Percentiles rank a stretch among this genome's conserved stretches.
These are phyloP conservation scores for Chlamydomonas eustigma DNA, from an alignment of 139 green algal species.

Conservation along the genomic window DNA sequence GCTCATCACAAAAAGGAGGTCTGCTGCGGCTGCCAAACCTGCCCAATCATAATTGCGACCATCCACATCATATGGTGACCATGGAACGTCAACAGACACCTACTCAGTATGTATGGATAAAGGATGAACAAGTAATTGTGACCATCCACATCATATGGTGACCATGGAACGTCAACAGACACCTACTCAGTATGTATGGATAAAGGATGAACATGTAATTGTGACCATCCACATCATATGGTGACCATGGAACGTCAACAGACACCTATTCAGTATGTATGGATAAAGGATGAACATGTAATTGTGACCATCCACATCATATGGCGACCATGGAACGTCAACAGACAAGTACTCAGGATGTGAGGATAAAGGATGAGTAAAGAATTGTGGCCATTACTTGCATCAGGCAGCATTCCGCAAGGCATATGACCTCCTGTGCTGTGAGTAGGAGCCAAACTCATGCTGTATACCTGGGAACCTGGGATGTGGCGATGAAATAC, in stretches of 20 bases:
- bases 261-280: conserved; percentile 28
- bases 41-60: conserved; percentile 52
- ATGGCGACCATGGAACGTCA: conserved; percentile 56
- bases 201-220: conserved; percentile 26
- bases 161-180: conserved; percentile 61
- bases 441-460: too few relatives aligned
- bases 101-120: conserved; percentile 11
- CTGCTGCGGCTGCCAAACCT: conserved; percentile 37
- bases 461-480: conserved; percentile 14
- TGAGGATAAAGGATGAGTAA: too few relatives aligned
- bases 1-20: conserved; percentile 62
- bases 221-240: conserved; percentile 50
- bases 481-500: conserved; percentile 15
- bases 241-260: conserved; percentile 59
- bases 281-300: conserved; percentile 10
- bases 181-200: conserved; percentile 33
- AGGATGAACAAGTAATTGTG: conserved; percentile 32
- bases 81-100: conserved; percentile 61
- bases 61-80: conserved; percentile 52
- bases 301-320: conserved; percentile 50
- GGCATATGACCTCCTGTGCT: not conserved
- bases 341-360: conserved; percentile 30
- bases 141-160: conserved; percentile 49
- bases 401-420: too few relatives aligned
- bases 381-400: not conserved